phyloP scores from a whole-genome alignment of 2,329 filamentous ascomycete species.

The Cytospora chrysosperma region DNA sequence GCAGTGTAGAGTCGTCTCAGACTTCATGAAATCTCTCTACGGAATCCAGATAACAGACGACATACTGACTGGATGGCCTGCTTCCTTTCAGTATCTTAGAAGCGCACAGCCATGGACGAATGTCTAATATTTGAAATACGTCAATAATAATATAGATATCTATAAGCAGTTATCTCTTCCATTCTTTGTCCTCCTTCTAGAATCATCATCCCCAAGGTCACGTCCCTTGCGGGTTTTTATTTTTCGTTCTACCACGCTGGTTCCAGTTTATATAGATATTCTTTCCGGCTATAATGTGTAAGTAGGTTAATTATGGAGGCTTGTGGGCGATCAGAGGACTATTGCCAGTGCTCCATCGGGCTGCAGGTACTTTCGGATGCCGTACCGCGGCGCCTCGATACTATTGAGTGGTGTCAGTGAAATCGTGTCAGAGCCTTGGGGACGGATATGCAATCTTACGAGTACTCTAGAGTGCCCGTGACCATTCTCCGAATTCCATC shows the following conservation, averaged over 20 bases:
- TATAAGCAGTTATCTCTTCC: too few relatives aligned
- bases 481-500: slow-evolving; percentile 34
- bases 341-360: slow-evolving; percentile 37
- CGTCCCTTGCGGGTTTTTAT: not conserved
- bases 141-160: too few relatives aligned
- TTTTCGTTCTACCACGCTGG: not conserved
- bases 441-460: slow-evolving; percentile 28
- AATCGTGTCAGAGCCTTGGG: too few relatives aligned
- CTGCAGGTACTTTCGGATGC: slow-evolving; percentile 31
- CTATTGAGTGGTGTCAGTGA: slow-evolving; percentile 27
- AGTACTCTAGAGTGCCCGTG: slow-evolving; percentile 36
- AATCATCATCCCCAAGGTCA: not conserved
- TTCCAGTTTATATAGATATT: not conserved
- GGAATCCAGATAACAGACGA: too few relatives aligned
- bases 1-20: too few relatives aligned
- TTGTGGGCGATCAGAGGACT: slow-evolving; percentile 26
- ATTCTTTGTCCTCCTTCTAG: too few relatives aligned
- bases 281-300: not conserved
- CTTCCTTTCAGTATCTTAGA: too few relatives aligned
- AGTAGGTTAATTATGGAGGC: too few relatives aligned
- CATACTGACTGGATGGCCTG: too few relatives aligned
- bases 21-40: too few relatives aligned
- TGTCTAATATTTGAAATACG: too few relatives aligned
- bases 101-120: too few relatives aligned
- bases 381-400: slow-evolving; percentile 36